phyloP scores from a whole-genome alignment of 2,329 filamentous ascomycete species.

The Talaromyces sp. region DNA sequence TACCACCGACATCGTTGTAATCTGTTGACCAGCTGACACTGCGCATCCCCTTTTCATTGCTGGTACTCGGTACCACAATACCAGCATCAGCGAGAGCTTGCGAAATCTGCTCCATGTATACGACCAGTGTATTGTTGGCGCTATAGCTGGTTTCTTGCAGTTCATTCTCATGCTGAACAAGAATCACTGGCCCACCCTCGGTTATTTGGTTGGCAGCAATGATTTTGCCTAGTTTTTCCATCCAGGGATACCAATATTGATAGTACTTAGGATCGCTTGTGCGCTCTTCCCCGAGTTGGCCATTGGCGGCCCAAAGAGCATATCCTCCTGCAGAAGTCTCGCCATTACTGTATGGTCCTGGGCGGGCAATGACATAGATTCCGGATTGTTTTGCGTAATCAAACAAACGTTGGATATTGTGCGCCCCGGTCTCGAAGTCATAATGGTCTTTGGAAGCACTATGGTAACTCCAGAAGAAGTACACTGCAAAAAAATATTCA shows the following conservation, averaged over 20 bases:
- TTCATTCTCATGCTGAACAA: constrained; percentile 79
- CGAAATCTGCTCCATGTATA: constrained; percentile 68
- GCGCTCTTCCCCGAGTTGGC: constrained; percentile 41
- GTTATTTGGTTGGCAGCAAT: constrained; percentile 65
- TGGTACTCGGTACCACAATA: constrained; percentile 69
- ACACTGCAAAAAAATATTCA: constrained; percentile 12
- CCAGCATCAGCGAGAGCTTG: constrained; percentile 64
- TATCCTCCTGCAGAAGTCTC: constrained; percentile 48
- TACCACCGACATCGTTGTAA: constrained; percentile 49
- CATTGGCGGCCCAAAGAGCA: constrained; percentile 45
- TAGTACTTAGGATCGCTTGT: constrained; percentile 44
- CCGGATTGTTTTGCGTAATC: constrained; percentile 50
- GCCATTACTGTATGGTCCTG: constrained; percentile 51
- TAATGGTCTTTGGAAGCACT: constrained; percentile 39
- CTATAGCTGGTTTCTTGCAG: constrained; percentile 55
- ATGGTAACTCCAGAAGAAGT: constrained; percentile 30
- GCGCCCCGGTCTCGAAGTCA: constrained; percentile 49
- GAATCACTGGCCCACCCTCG: constrained; percentile 72
- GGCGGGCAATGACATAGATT: constrained; percentile 48
- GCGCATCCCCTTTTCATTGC: constrained; percentile 65
- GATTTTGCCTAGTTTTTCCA: constrained; percentile 42
- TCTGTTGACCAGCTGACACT: constrained; percentile 56
- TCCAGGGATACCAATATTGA: constrained; percentile 46
- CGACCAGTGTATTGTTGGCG: constrained; percentile 55
- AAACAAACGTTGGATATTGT: constrained; percentile 49